Evolutionary conservation across 148 eudicot species (phyloP).

Genomic region (Chenopodium album): DNA sequence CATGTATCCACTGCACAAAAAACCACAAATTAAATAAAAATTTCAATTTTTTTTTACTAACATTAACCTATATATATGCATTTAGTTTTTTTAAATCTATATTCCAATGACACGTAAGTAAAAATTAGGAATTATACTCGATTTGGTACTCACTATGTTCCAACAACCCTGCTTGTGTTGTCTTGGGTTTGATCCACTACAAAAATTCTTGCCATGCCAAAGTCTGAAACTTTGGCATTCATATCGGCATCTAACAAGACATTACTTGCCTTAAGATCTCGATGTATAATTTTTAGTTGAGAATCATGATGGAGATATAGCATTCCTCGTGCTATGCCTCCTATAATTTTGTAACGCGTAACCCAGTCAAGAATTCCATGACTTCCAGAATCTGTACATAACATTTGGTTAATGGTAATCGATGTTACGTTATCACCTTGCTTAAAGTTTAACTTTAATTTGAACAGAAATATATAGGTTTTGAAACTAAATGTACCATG

Average conservation of each 20-base stretch:
- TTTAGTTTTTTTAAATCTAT: no score
- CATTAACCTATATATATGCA: no score
- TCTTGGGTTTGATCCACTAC: constrained; percentile 33
- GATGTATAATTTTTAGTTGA: constrained; percentile 31
- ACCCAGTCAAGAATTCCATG: constrained; percentile 15
- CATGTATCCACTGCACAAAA: constrained; percentile 43
- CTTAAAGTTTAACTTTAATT: no score
- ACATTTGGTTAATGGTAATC: background rate
- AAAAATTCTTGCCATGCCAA: constrained; percentile 38
- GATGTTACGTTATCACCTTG: no score
- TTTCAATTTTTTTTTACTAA: no score
- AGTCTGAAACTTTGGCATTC: constrained; percentile 42
- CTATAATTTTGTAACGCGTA: constrained; percentile 25
- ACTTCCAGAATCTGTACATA: constrained; percentile 15
- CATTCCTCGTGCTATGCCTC: constrained; percentile 31
- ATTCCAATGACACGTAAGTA: no score
- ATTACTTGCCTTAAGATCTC: constrained; percentile 41
- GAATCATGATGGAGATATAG: constrained; percentile 45
- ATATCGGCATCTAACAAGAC: constrained; percentile 34
- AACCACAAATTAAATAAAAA: background rate
- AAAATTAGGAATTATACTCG: background rate
- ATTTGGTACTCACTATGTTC: constrained; percentile 34
- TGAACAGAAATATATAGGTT: no score
- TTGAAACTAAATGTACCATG: constrained; percentile 18
- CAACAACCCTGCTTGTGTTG: constrained; percentile 34